phyloP scores from a whole-genome alignment of 257 asterid genomes.

The Solanum sejunctum region DNA sequence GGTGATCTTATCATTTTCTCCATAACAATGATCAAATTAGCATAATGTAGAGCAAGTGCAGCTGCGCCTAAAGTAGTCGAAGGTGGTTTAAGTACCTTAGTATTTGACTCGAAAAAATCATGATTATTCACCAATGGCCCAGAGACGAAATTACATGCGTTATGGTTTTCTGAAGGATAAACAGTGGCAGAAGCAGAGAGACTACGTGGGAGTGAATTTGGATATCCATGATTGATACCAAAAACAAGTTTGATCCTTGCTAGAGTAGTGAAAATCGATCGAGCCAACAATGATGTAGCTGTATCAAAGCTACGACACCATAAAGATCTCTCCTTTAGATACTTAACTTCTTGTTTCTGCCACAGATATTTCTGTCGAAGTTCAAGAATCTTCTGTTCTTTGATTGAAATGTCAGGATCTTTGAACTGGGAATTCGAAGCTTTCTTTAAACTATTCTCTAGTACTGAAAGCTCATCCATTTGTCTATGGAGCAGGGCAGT shows the following conservation, averaged over 20 bases:
- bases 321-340: constrained; percentile 59
- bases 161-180: constrained; percentile 57
- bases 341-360: constrained; percentile 71
- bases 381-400: constrained; percentile 44
- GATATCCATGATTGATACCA: constrained; percentile 39
- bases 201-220: constrained; percentile 52
- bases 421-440: constrained; percentile 11
- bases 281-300: constrained; percentile 39
- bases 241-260: constrained; percentile 75
- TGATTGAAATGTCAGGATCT: constrained; percentile 14
- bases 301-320: constrained; percentile 82
- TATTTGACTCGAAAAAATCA: constrained; percentile 36
- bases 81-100: constrained; percentile 52
- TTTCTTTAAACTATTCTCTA: constrained; percentile 44
- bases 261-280: constrained; percentile 52
- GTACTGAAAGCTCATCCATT: constrained; percentile 53
- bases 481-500: constrained; percentile 48
- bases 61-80: constrained; percentile 57
- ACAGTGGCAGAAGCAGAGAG: constrained; percentile 78
- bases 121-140: constrained; percentile 47
- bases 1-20: constrained; percentile 93
- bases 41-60: constrained; percentile 76
- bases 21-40: constrained; percentile 69
- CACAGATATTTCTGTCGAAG: constrained; percentile 61
- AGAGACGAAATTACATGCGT: constrained; percentile 25